Evolutionary conservation across 306 rosid genomes (phyloP).

Genomic region (Oxytropis ochrocephala): DNA sequence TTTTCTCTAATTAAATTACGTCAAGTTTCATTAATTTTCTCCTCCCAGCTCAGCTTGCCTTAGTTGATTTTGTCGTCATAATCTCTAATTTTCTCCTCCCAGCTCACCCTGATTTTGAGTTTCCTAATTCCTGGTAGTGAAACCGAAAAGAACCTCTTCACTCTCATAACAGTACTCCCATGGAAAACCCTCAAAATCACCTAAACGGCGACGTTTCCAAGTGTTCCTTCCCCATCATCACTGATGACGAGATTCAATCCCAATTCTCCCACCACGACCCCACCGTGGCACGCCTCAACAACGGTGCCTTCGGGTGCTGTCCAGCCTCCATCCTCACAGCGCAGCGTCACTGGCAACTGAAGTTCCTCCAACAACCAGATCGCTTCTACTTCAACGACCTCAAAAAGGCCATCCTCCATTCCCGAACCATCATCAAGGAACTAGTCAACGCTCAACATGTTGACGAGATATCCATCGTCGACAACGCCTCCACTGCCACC

Average conservation of each 20-base stretch:
- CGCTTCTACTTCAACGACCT: slow-evolving; percentile 72
- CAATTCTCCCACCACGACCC: slow-evolving; percentile 81
- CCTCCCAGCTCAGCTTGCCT: too few species aligned
- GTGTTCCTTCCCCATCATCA: slow-evolving; percentile 33
- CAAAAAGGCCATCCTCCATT: slow-evolving; percentile 40
- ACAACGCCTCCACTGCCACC: slow-evolving; percentile 97
- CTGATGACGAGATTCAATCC: slow-evolving; percentile 40
- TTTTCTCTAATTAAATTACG: too few species aligned
- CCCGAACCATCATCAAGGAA: slow-evolving; percentile 56
- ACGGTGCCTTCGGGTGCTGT: slow-evolving; percentile 88
- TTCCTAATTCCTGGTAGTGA: background rate
- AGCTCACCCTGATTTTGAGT: background rate
- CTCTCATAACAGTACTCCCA: background rate
- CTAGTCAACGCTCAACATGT: slow-evolving; percentile 68
- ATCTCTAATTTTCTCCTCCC: background rate
- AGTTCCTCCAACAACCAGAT: slow-evolving; percentile 73
- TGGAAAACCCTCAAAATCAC: background rate
- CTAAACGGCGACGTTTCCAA: background rate
- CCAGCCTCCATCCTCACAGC: slow-evolving; percentile 59
- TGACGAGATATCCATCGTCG: slow-evolving; percentile 84
- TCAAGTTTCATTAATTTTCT: too few species aligned
- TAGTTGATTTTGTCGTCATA: too few species aligned
- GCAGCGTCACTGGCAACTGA: slow-evolving; percentile 53
- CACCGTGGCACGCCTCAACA: slow-evolving; percentile 72
- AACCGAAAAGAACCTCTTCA: background rate